Evolutionary conservation across 108 stramenopile species (phyloP).

Genomic region (Licmophora abbreviata): DNA sequence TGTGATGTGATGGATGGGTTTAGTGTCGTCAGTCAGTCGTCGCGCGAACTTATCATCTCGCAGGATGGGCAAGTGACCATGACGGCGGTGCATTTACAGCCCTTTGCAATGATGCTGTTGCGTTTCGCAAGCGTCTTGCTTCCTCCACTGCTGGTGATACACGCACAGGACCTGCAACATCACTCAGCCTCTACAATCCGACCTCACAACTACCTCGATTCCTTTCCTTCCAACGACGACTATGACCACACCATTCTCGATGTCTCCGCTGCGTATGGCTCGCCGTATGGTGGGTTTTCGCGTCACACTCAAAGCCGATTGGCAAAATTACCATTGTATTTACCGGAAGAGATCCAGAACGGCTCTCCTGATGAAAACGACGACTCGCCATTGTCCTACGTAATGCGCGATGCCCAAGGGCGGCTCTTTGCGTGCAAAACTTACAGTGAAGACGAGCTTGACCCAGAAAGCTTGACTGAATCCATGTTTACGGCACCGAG

Average conservation of each 20-base stretch:
- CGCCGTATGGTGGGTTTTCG: constrained; percentile 75
- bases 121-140: neutral
- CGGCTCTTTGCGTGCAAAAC: constrained; percentile 53
- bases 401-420: constrained; percentile 47
- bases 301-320: constrained; percentile 63
- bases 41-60: too few species aligned
- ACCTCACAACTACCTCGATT: neutral
- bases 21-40: too few species aligned
- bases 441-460: constrained; percentile 69
- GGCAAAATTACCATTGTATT: constrained; percentile 52
- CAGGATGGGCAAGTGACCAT: too few species aligned
- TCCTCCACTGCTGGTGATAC: neutral
- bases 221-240: constrained; percentile 25
- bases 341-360: constrained; percentile 21
- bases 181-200: too few species aligned
- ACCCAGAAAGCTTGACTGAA: constrained; percentile 35
- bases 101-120: too few species aligned
- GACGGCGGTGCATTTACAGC: too few species aligned
- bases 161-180: neutral
- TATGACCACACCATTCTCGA: constrained; percentile 29
- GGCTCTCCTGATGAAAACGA: constrained; percentile 9
- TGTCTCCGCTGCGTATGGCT: constrained; percentile 44
- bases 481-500: constrained; percentile 48
- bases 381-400: constrained; percentile 43
- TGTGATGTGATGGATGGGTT: too few species aligned